Evolutionary conservation across 2,329 filamentous ascomycete genomes (phyloP).

Genomic region (Ambrosiella beaveri): DNA sequence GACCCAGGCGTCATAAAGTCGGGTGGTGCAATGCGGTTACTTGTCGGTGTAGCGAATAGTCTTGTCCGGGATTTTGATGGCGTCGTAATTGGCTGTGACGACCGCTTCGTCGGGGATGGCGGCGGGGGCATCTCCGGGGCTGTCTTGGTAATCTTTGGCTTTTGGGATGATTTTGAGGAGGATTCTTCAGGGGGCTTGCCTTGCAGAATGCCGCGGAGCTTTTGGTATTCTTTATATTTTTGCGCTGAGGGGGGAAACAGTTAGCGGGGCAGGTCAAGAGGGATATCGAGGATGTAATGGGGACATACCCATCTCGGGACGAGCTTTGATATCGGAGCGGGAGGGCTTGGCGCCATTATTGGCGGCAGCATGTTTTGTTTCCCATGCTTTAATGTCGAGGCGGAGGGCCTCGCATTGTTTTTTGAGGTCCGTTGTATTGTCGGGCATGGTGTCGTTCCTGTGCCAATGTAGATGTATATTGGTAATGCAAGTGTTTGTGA

Average conservation of each 20-base stretch:
- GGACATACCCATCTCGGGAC: constrained; percentile 48
- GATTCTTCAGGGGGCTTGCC: too few species aligned
- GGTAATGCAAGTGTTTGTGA: neutral
- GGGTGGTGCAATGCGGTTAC: constrained; percentile 19
- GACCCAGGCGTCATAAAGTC: constrained; percentile 27
- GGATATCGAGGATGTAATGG: neutral
- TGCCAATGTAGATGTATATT: neutral
- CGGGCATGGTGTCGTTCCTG: neutral
- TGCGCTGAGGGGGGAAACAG: constrained; percentile 25
- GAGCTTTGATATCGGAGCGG: constrained; percentile 59
- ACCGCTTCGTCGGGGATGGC: constrained; percentile 27
- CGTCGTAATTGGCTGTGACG: constrained; percentile 21
- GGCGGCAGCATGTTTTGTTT: constrained; percentile 44
- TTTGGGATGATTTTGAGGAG: neutral
- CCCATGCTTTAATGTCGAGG: constrained; percentile 57
- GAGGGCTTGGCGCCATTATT: constrained; percentile 52
- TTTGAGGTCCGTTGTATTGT: constrained; percentile 19
- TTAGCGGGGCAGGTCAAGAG: neutral
- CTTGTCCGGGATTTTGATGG: constrained; percentile 24
- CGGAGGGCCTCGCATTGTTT: constrained; percentile 37
- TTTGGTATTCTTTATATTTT: constrained; percentile 65
- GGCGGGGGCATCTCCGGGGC: constrained; percentile 17
- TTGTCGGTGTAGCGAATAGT: constrained; percentile 20
- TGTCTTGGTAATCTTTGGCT: too few species aligned
- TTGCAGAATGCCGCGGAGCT: constrained; percentile 22